Evolutionary conservation across 371 early-diverging fungal species (phyloP), one percentile per base, ranked within the genome.

Genomic region (Capillidium rhysosporum): DNA sequence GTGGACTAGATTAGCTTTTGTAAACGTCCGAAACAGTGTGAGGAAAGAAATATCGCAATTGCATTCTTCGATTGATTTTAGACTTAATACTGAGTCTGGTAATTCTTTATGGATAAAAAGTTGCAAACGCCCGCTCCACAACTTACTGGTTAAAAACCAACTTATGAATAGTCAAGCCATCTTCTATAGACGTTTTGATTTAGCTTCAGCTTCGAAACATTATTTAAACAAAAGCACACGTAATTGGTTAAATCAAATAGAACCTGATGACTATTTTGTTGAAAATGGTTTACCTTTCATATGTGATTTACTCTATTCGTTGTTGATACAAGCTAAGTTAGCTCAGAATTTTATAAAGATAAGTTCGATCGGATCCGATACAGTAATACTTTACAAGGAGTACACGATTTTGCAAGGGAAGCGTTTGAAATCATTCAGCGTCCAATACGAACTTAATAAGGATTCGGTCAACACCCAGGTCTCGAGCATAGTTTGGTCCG

Each of bases 401-500:
- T 7, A 49, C 40, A 3, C 38, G 45, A 49, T 9, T 30, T 1
- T 41, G 52, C 9, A 40, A 54, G 34, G 34, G 12, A 34, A 34
- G 4, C 12, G 12, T 26, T 29, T 40, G 0, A 7, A n/a, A 1
- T 18, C 65, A 5, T 78, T 71, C 44, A 65, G 82, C 1, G 49
- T 68, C 5, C 81, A 80, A 59, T 84, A 79, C 55, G 73, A 77
- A 43, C 60, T 84, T 16, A 67, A 74, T 61, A 71, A 73, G 41
- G 76, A 84, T 55, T 46, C 57, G 0, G 52, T 55, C 3, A 67
- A 70, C 20, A 63, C 65, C 2, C 67, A 69, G 14, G 63, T 86
- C 1, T 63, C 69, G 0, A 84, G 84, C 0, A 80, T 84, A 56
- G 58, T 83, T 8, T 85, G 84, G 84, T 65, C 76, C 46, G 89